Percentiles rank a stretch among this genome's conserved stretches.
These are phyloP conservation scores for Xerocomellus amylosporus DNA, from an alignment of 768 basidiomycete species.

Conservation along the genomic window DNA sequence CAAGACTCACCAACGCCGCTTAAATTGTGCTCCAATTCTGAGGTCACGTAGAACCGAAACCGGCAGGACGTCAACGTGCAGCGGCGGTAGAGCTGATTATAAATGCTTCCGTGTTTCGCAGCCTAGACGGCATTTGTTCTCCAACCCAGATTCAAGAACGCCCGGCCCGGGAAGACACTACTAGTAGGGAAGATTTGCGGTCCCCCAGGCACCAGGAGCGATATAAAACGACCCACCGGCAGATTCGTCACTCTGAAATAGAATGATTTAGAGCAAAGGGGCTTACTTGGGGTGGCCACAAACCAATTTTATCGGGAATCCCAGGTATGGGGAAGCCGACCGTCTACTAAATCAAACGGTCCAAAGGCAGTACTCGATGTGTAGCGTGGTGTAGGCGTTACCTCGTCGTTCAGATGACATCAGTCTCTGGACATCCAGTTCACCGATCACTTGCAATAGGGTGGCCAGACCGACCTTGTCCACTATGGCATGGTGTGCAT, in stretches of 20 bases:
- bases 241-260: too few relatives aligned
- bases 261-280: not conserved
- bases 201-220: constrained; percentile 68
- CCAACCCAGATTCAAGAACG: constrained; percentile 68
- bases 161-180: constrained; percentile 78
- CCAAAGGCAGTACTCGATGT: not conserved
- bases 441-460: constrained; percentile 68
- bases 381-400: constrained; percentile 13
- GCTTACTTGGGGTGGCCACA: too few relatives aligned
- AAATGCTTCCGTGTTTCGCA: constrained; percentile 74
- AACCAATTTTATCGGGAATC: too few relatives aligned
- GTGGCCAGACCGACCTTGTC: constrained; percentile 85
- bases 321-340: too few relatives aligned
- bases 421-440: constrained; percentile 81
- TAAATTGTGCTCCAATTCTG: too few relatives aligned
- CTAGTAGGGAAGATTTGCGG: constrained; percentile 78
- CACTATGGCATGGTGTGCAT: constrained; percentile 75
- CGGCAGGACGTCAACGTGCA: too few relatives aligned
- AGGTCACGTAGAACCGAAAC: too few relatives aligned
- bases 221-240: too few relatives aligned
- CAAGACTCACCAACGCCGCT: too few relatives aligned
- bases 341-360: constrained; percentile 19
- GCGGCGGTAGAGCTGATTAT: constrained; percentile 80
- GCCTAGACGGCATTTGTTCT: constrained; percentile 81
- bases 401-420: constrained; percentile 88